A percentile compares a stretch with the other conserved stretches of the same genome.
These are phyloP conservation scores for Glycine tomentella DNA, from an alignment of 306 rosid species.

Conservation along the genomic window DNA sequence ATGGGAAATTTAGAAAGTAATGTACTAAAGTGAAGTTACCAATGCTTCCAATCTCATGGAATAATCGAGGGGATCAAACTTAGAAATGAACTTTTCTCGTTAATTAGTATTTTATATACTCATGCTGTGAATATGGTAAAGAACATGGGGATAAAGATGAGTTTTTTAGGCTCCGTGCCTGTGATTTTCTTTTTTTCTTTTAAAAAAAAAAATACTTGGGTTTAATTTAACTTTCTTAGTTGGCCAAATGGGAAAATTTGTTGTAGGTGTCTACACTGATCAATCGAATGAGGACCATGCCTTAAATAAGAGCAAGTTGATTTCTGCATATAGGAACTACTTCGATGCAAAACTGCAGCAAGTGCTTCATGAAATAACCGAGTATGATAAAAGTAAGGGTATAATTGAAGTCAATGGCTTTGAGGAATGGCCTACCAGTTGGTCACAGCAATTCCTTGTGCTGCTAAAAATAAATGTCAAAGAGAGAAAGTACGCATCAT, in stretches of 20 bases:
- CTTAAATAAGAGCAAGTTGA: slow-evolving; percentile 45
- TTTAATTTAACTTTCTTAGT: neutral
- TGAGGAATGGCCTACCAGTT: slow-evolving; percentile 59
- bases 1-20: neutral
- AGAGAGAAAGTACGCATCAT: slow-evolving; percentile 58
- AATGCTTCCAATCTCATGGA: neutral
- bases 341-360: slow-evolving; percentile 43
- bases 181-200: neutral
- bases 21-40: neutral
- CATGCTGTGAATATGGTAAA: neutral
- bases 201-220: neutral
- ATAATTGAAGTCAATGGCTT: slow-evolving; percentile 38
- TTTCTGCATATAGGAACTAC: slow-evolving; percentile 45
- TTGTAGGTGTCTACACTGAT: slow-evolving; percentile 53
- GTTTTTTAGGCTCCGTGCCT: neutral
- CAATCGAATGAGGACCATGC: slow-evolving; percentile 48
- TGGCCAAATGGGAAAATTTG: neutral
- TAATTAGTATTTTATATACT: neutral
- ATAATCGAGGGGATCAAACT: neutral
- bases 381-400: slow-evolving; percentile 13
- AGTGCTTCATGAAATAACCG: slow-evolving; percentile 34
- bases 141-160: neutral
- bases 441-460: slow-evolving; percentile 68
- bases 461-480: slow-evolving; percentile 61
- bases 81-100: neutral